Conservation (phyloP, 352 stramenopile genomes). For the Globisporangium viniferum region DNA sequence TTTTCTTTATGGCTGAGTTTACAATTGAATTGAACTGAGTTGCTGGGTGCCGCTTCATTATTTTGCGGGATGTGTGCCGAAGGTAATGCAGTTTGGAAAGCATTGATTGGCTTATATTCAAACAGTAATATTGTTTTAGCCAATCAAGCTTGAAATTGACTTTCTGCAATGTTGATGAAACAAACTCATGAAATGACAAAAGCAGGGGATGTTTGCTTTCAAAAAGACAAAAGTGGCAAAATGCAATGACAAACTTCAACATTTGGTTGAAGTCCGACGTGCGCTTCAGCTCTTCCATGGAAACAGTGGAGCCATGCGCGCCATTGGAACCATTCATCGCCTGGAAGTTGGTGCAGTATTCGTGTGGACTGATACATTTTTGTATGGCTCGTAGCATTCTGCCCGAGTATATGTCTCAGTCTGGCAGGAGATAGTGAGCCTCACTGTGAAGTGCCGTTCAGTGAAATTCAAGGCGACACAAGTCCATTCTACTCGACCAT, state of each 20-base stretch:
- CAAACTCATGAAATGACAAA: neutral
- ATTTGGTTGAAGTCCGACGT: neutral
- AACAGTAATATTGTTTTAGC: neutral
- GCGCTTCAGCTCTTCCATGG: too few relatives aligned
- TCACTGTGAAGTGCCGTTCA: too few relatives aligned
- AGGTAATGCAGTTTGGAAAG: neutral
- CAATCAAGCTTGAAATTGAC: neutral
- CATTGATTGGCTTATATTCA: neutral
- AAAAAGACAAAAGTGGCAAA: neutral
- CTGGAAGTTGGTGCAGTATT: too few relatives aligned
- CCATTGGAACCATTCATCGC: too few relatives aligned
- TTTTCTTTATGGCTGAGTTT: neutral
- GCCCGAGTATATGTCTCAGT: too few relatives aligned
- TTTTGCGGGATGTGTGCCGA: neutral
- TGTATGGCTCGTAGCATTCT: too few relatives aligned
- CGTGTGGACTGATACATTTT: too few relatives aligned
- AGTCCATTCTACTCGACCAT: too few relatives aligned
- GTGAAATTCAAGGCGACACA: too few relatives aligned
- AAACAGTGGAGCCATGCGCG: too few relatives aligned
- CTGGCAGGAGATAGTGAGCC: neutral
- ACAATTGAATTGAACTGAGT: neutral
- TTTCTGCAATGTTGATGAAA: neutral
- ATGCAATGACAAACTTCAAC: neutral
- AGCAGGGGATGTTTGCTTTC: neutral
- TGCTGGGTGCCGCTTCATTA: neutral